Percentiles rank a stretch among this genome's conserved stretches.
Evolutionary conservation across 176 grass and related monocot species (phyloP).

Genomic region (Hordeum marinum): DNA sequence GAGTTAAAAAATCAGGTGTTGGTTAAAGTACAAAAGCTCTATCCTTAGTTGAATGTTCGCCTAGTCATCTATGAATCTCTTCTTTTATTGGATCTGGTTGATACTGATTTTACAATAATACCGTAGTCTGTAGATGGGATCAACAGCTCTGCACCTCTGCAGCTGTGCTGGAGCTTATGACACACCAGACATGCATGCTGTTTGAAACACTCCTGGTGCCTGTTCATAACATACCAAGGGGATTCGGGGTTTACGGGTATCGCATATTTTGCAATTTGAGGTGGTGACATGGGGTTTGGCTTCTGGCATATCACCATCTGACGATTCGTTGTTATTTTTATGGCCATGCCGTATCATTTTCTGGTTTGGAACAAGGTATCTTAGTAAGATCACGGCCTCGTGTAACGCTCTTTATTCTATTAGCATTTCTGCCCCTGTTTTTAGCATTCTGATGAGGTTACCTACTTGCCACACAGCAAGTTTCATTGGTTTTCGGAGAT

Average conservation of each 20-base stretch:
- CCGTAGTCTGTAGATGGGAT: neutral
- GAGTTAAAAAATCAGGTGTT: slow-evolving; percentile 14
- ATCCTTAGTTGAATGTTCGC: slow-evolving; percentile 20
- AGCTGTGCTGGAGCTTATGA: neutral
- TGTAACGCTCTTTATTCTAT: slow-evolving; percentile 20
- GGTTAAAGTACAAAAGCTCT: slow-evolving; percentile 15
- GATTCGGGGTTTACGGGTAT: slow-evolving; percentile 13
- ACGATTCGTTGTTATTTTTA: neutral
- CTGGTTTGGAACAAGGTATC: neutral
- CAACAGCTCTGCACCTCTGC: slow-evolving; percentile 1
- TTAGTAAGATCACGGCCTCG: neutral
- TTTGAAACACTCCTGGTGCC: neutral
- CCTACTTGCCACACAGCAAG: neutral
- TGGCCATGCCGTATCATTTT: slow-evolving; percentile 14
- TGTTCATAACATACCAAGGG: neutral
- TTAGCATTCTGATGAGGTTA: slow-evolving; percentile 18
- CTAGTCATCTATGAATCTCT: slow-evolving; percentile 21
- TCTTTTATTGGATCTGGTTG: slow-evolving; percentile 10
- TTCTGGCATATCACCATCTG: slow-evolving; percentile 11
- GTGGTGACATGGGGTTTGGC: slow-evolving; percentile 17
- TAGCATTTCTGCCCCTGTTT: slow-evolving; percentile 8
- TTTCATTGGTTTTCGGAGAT: neutral
- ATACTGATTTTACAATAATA: neutral
- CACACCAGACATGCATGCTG: neutral
- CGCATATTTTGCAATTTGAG: neutral